Evolutionary conservation across 768 basidiomycete species (phyloP).

Genomic region (Suillus weaverae): DNA sequence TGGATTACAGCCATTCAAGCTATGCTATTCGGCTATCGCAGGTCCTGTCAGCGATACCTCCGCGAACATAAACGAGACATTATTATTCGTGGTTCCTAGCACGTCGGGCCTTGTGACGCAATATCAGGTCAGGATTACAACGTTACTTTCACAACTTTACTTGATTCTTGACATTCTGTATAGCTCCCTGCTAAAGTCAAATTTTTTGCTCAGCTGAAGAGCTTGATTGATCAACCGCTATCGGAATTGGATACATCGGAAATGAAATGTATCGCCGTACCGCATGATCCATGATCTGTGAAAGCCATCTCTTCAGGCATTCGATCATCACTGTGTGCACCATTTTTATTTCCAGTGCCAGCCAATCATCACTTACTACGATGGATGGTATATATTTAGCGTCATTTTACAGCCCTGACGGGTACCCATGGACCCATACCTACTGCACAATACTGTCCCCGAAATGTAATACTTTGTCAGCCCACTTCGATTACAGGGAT

Average conservation of each 20-base stretch:
- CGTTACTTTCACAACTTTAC: neutral
- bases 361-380: neutral
- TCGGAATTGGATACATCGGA: slow-evolving; percentile 15
- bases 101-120: slow-evolving; percentile 73
- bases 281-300: neutral
- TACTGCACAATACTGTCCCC: neutral
- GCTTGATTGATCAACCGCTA: slow-evolving; percentile 22
- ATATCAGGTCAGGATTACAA: slow-evolving; percentile 56
- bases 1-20: slow-evolving; percentile 27
- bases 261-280: slow-evolving; percentile 6
- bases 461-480: neutral
- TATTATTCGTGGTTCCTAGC: slow-evolving; percentile 76
- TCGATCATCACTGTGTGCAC: neutral
- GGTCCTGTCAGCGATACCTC: slow-evolving; percentile 4
- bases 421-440: neutral
- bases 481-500: neutral
- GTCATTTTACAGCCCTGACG: neutral
- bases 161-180: neutral
- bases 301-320: neutral
- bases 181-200: slow-evolving; percentile 48
- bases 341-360: too few relatives aligned
- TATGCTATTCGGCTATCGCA: slow-evolving; percentile 15
- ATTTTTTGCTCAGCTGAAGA: slow-evolving; percentile 39
- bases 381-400: neutral
- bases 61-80: slow-evolving; percentile 46